Evolutionary conservation across 208 protist species (phyloP).

Genomic region (Phytomonas francai): DNA sequence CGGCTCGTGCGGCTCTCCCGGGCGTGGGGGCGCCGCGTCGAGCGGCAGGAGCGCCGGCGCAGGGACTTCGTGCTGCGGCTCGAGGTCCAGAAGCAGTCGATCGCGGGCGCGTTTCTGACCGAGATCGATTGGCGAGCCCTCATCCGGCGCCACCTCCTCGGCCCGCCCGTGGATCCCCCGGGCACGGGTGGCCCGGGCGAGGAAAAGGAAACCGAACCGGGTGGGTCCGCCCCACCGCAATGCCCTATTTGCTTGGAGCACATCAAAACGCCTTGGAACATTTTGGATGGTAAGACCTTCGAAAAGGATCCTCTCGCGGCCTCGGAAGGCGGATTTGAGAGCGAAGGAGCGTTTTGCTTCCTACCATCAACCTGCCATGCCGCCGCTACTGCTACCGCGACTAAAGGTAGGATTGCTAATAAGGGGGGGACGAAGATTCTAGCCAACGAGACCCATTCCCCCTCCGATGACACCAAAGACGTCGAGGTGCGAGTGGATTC

Average conservation of each 20-base stretch:
- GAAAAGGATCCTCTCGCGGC: too few relatives aligned
- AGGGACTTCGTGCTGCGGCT: constrained; percentile 27
- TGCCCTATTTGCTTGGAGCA: constrained; percentile 57
- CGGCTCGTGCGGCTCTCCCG: constrained; percentile 52
- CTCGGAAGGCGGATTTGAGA: too few relatives aligned
- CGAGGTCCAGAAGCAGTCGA: constrained; percentile 39
- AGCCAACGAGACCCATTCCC: too few relatives aligned
- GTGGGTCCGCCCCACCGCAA: constrained; percentile 1
- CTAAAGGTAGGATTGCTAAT: too few relatives aligned
- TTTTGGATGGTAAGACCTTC: too few relatives aligned
- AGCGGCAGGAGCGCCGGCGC: constrained; percentile 25
- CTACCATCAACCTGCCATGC: too few relatives aligned
- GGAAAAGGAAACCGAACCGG: neutral
- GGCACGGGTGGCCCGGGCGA: neutral
- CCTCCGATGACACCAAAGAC: too few relatives aligned
- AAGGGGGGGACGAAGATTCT: too few relatives aligned
- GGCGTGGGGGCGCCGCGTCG: constrained; percentile 44
- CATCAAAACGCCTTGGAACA: constrained; percentile 9
- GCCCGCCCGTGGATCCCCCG: neutral
- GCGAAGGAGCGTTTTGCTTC: too few relatives aligned
- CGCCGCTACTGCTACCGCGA: too few relatives aligned
- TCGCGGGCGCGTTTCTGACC: constrained; percentile 37
- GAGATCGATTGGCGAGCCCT: constrained; percentile 43
- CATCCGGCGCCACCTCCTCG: constrained; percentile 8
- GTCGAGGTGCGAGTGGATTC: too few relatives aligned